Base-by-base conservation (phyloP, 306 rosid genomes). In the Cajanus cajan region DNA sequence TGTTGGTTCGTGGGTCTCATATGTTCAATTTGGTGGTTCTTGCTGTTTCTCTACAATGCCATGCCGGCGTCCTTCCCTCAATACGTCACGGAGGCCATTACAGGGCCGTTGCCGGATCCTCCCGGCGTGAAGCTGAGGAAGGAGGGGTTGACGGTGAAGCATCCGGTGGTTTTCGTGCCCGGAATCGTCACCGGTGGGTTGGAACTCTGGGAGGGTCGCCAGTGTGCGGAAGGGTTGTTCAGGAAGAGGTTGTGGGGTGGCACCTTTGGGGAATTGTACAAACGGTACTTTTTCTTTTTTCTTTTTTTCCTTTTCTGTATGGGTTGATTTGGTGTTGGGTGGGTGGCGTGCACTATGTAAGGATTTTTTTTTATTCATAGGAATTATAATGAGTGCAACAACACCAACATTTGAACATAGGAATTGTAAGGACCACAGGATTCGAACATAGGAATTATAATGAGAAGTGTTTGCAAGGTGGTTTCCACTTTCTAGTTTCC, bases 61-160 rank as follows among this genome's bases (percentile, higher is more conserved):
- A 88, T 92, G 94, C 97, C 97, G 15, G 91, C 97, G 13, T 92
- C 94, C 74, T 87, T 92, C 40, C 94, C 94, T 28, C 97, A 92
- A 86, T 92, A 87, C 71, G 97, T 92, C 62, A 83, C 97, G 21
- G 94, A 92, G 64, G 93, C 91, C 8, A 88, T 92, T 15, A 67
- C 80, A 39, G 94, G 97, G 16, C 97, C 97, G 18, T 66, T 85
- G 34, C 84, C 90, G 63, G 97, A 92, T 69, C 97, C 97, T 24
- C 97, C 97, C 4, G 97, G 97, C 8, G 86, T 90, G 45, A 92
- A 90, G 41, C 75, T 92, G 87, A 74, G 82, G 86, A 92, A 92
- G 85, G 97, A 90, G 67, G 97, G 97, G 2, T 73, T 92, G 82
- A 61, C 61, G 72, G 94, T 58, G 76, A 88, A 84, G 44, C 97